Evolutionary conservation across 768 basidiomycete species (phyloP).

Genomic region (Pilatotrama ljubarskyi): DNA sequence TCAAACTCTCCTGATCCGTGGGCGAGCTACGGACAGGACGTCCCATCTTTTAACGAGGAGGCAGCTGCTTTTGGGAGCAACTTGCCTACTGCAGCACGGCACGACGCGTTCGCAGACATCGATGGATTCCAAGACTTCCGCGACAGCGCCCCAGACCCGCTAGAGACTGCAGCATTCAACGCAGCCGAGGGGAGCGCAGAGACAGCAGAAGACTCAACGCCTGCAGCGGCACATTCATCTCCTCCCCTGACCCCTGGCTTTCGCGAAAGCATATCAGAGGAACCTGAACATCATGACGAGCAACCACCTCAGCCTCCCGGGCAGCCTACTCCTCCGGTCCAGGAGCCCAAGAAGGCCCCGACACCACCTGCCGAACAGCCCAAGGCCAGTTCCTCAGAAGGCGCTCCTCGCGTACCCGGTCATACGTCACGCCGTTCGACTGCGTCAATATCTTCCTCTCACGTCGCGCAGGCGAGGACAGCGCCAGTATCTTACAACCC

Average conservation of each 20-base stretch:
- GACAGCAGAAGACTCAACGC: constrained; percentile 1
- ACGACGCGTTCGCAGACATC: constrained; percentile 21
- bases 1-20: constrained; percentile 77
- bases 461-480: constrained; percentile 10
- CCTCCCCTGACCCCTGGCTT: constrained; percentile 21
- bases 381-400: constrained; percentile 41
- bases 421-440: constrained; percentile 21
- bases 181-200: constrained; percentile 31
- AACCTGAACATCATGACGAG: constrained; percentile 4
- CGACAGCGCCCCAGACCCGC: constrained; percentile 34
- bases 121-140: constrained; percentile 15
- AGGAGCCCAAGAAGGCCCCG: constrained; percentile 13
- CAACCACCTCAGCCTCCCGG: background rate
- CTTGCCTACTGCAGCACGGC: constrained; percentile 21
- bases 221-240: constrained; percentile 7
- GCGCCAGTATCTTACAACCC: constrained; percentile 28
- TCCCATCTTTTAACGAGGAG: constrained; percentile 20
- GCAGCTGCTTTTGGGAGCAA: constrained; percentile 25
- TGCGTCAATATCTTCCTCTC: constrained; percentile 22
- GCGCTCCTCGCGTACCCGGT: constrained; percentile 25
- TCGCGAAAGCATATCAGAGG: constrained; percentile 28
- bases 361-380: constrained; percentile 31
- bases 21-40: constrained; percentile 54
- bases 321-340: constrained; percentile 9
- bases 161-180: constrained; percentile 41